Base-by-base conservation (phyloP, 2,329 filamentous ascomycete genomes). In the Botrytis fabae region DNA sequence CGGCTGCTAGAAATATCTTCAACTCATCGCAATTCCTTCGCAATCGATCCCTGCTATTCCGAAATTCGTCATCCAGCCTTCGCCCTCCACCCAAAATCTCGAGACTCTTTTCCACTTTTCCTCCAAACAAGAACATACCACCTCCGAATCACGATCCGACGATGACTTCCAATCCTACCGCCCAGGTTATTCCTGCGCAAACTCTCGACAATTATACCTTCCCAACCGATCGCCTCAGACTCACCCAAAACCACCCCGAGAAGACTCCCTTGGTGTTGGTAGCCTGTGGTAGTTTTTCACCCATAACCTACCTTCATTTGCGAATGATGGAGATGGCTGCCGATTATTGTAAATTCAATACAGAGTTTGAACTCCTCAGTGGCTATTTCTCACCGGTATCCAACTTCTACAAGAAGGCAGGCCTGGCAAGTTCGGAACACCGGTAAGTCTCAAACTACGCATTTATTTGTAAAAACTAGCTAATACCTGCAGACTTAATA, bases 341-440 rank as follows among this genome's bases (percentile, higher is more conserved):
- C 46, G 93, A 96, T 82, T 95, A 92, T 82, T 90, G 90, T 77
- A 90, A 91, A 76, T 91, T 92, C 81, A 91, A 90, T 80, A 90
- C 89, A 38, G 85, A 92, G 70, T 98, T 92, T 81, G 94, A 98
- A 81, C 89, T 98, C 48, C 87, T 97, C 62, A 95, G 93, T 75
- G 94, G 93, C 70, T 97, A 95, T 81, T 85, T 95, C 75, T 93
- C 91, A 38, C 93, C 93, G 93, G 71, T 77, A n/a, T 75, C 62
- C 14, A 85, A 87, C 74, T 85, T 85, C 44, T 88, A 97, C 84
- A 93, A 94, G 81, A 96, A 97, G 84, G 90, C 89, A 69, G 93
- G 93, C 64, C 84, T 96, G 54, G 93, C 92, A 22, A 90, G 88
- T 74, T 90, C 92, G 51, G 85, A 90, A 73, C 91, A 95, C 82